Evolutionary conservation across 352 stramenopile species (phyloP), one percentile per base, ranked within the genome.

Genomic region (Phytophthora crassamura): DNA sequence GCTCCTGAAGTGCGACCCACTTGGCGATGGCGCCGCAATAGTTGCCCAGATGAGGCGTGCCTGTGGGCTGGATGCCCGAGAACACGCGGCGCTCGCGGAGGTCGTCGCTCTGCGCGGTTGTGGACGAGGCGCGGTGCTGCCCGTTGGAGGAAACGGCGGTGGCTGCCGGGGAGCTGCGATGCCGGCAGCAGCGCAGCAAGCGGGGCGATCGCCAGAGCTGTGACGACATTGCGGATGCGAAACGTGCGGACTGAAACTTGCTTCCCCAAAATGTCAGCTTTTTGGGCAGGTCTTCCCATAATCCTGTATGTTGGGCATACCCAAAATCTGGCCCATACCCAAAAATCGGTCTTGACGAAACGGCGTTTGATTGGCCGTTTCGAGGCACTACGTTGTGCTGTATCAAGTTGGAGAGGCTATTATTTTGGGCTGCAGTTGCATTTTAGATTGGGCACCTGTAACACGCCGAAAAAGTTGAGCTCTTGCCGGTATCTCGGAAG

Each of bases 11-110:
- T 25, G 93, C 81, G 11, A 99, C 96, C 98, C 97, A 99, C 65
- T 99, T 97, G 59, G 88, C 86, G 60, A 99, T 97, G 4, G 98
- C 97, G 48, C 98, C 98, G 43, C 99, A 91, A 77, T 99, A 99
- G 80, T 99, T 99, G 59, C 98, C 98, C 47, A 99, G 73, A 67
- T 99, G 97, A 10, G 99, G 94, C n/a, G 95, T 89, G 28, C 98
- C 98, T 15, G 97, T 99, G 6, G 98, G 98, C 69, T 99, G 97
- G 35, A 99, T 98, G 42, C 98, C 97, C 7, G 92, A 98, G 43
- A 99, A 87, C 36, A 99, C 88, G 49, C 95, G 90, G 50, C 33
- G 25, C 8, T 72, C 5, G 25, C 66, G 67, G 39, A 39, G 36
- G 12, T 43, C 64, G 36, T 48, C 42, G 68, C 53, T 64, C 41